phyloP scores from a whole-genome alignment of 1,139 yeast genomes.

The Candida tunisiensis region DNA sequence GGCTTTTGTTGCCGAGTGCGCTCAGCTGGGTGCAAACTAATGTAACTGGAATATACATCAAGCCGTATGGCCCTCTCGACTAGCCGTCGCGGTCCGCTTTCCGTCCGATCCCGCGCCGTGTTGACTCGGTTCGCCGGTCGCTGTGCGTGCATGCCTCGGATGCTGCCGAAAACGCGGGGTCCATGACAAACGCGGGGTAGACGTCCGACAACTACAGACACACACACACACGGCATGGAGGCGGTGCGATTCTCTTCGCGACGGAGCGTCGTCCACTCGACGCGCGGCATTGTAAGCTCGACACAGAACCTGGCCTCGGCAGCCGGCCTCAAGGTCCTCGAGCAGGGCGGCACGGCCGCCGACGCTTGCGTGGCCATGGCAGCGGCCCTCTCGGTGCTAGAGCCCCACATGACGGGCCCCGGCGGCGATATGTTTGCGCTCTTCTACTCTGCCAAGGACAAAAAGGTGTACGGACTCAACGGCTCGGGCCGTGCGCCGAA shows the following conservation, averaged over 20 bases:
- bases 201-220: too few species aligned
- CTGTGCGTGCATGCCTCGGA: too few species aligned
- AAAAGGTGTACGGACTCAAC: conserved; percentile 47
- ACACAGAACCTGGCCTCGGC: conserved; percentile 66
- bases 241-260: conserved; percentile 30
- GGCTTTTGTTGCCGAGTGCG: conserved; percentile 60
- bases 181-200: too few species aligned
- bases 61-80: too few species aligned
- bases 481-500: conserved; percentile 65
- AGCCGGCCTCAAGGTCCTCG: conserved; percentile 52
- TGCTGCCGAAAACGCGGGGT: too few species aligned
- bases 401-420: conserved; percentile 65
- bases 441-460: conserved; percentile 33
- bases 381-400: conserved; percentile 56
- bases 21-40: conserved; percentile 28
- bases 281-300: conserved; percentile 59
- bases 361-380: conserved; percentile 65
- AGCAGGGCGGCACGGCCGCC: conserved; percentile 65
- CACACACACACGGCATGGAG: too few species aligned
- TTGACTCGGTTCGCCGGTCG: too few species aligned
- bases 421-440: conserved; percentile 75
- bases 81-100: too few species aligned
- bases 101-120: too few species aligned
- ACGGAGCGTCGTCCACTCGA: conserved; percentile 62
- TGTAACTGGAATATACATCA: too few species aligned